Evolutionary conservation across 192 early-diverging fungal species (phyloP).

Genomic region (Podila epicladia): DNA sequence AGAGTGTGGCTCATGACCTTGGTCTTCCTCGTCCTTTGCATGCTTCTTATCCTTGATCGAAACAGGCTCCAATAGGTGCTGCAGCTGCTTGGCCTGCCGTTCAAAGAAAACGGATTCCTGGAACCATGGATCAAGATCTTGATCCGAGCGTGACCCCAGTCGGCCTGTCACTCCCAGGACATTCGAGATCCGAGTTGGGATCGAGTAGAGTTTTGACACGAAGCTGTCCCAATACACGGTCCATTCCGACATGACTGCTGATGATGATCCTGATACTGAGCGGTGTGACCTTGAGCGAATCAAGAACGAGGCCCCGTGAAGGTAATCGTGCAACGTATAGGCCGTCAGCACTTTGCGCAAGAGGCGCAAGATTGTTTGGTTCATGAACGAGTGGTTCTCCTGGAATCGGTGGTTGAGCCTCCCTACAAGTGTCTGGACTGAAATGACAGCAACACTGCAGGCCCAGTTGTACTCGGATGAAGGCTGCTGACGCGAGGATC

Average conservation of each 20-base stretch:
- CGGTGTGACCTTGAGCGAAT: no score
- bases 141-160: background rate
- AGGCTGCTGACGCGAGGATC: background rate
- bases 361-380: conserved; percentile 29
- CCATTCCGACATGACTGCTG: background rate
- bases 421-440: conserved; percentile 28
- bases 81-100: conserved; percentile 14
- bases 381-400: conserved; percentile 42
- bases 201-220: conserved; percentile 29
- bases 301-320: background rate
- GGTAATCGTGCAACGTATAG: conserved; percentile 18
- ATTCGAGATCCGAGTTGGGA: conserved; percentile 36
- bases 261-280: background rate
- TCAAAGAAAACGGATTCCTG: conserved; percentile 24
- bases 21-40: background rate
- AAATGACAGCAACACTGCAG: conserved; percentile 7
- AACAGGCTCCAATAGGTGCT: conserved; percentile 2
- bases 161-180: conserved; percentile 11
- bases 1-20: background rate
- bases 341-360: conserved; percentile 9
- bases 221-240: conserved; percentile 21
- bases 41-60: background rate
- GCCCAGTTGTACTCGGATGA: background rate
- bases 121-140: conserved; percentile 22
- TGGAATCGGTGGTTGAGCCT: conserved; percentile 22